A percentile compares a stretch with the other conserved stretches of the same genome.
These are phyloP conservation scores for Theobroma cacao DNA, from an alignment of 345 rosid genomes.

Conservation along the genomic window DNA sequence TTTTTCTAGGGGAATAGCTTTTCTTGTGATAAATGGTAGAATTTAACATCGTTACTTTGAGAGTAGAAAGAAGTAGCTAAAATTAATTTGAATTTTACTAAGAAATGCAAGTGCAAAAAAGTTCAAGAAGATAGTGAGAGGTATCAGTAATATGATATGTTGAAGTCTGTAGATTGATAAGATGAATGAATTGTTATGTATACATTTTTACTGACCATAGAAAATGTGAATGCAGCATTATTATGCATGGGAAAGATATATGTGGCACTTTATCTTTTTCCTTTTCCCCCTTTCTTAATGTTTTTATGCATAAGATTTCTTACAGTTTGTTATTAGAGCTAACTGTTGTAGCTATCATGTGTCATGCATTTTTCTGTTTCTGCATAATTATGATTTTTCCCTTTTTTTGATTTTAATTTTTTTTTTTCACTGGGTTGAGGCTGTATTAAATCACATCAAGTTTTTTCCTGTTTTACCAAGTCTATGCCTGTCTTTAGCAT, in stretches of 20 bases:
- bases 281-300: neutral
- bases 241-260: neutral
- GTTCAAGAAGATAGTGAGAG: neutral
- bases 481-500: neutral
- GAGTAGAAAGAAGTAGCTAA: neutral
- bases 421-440: neutral
- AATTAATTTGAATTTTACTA: neutral
- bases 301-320: neutral
- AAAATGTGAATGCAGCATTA: neutral
- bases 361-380: neutral
- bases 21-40: neutral
- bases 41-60: neutral
- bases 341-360: neutral
- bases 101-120: neutral
- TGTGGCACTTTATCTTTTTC: neutral
- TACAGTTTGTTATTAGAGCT: neutral
- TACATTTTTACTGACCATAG: neutral
- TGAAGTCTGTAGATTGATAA: neutral
- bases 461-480: neutral
- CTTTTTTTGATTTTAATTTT: neutral
- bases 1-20: neutral
- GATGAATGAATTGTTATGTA: neutral
- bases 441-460: neutral
- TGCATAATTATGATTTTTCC: neutral
- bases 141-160: neutral